Percentiles rank a stretch among this genome's conserved stretches.
These are phyloP conservation scores for Crotalaria pallida DNA, from an alignment of 306 rosid species.

Conservation along the genomic window DNA sequence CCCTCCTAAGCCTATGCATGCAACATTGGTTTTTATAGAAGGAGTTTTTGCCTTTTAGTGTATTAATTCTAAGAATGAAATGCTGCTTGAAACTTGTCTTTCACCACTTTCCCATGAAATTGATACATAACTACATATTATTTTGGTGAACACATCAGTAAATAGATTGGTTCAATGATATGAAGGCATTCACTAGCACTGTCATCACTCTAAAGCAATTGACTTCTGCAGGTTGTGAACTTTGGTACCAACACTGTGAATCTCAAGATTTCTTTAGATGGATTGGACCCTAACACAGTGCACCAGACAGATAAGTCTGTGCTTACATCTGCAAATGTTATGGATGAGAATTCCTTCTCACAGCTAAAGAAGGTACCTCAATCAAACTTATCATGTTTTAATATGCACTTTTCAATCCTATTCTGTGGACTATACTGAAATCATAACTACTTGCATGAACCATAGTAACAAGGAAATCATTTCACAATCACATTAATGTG, in stretches of 20 bases:
- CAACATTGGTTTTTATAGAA: neutral
- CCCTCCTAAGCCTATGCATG: neutral
- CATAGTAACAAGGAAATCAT: neutral
- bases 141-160: neutral
- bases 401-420: neutral
- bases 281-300: slow-evolving; percentile 43
- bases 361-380: slow-evolving; percentile 63
- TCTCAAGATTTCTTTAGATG: slow-evolving; percentile 42
- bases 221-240: slow-evolving; percentile 70
- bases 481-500: neutral
- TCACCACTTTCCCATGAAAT: neutral
- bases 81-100: neutral
- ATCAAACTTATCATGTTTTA: neutral
- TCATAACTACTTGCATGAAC: slow-evolving; percentile 1
- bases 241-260: slow-evolving; percentile 50
- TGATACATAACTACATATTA: neutral
- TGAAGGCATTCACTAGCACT: neutral
- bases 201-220: slow-evolving; percentile 6
- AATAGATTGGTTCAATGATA: neutral
- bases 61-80: neutral
- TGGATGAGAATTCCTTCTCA: slow-evolving; percentile 83
- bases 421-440: neutral
- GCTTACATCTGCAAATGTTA: slow-evolving; percentile 59
- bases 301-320: slow-evolving; percentile 46
- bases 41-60: neutral